Conservation (phyloP, 2,329 filamentous ascomycete species). For the Fusarium transvaalense region DNA sequence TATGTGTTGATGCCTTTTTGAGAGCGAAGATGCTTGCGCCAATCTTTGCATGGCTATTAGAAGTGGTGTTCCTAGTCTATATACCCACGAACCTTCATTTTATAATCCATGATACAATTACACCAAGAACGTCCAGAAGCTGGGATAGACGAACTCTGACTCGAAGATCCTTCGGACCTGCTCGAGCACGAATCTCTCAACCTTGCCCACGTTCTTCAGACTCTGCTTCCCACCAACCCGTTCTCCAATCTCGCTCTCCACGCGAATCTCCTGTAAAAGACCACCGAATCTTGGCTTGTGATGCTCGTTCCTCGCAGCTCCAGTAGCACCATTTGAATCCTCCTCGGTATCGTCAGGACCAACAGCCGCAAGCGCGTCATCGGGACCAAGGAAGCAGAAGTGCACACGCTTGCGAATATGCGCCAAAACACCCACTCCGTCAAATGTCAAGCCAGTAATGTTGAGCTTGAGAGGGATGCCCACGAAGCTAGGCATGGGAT, state of each 20-base stretch:
- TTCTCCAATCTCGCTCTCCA: slow-evolving; percentile 97
- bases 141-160: slow-evolving; percentile 98
- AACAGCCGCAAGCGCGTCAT: slow-evolving; percentile 85
- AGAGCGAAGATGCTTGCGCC: slow-evolving; percentile 28
- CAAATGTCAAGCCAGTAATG: slow-evolving; percentile 94
- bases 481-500: slow-evolving; percentile 98
- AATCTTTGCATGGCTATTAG: slow-evolving; percentile 9
- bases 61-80: slow-evolving; percentile 31
- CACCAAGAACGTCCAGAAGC: slow-evolving; percentile 97
- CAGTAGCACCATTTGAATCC: background rate
- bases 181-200: slow-evolving; percentile 96
- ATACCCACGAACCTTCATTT: slow-evolving; percentile 39
- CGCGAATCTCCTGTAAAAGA: slow-evolving; percentile 89
- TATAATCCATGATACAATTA: slow-evolving; percentile 54
- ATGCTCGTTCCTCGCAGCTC: slow-evolving; percentile 48
- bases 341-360: slow-evolving; percentile 59
- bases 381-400: slow-evolving; percentile 93
- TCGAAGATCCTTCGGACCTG: slow-evolving; percentile 98
- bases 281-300: slow-evolving; percentile 69
- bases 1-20: slow-evolving; percentile 11
- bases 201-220: slow-evolving; percentile 97
- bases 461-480: slow-evolving; percentile 94
- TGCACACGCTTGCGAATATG: slow-evolving; percentile 90
- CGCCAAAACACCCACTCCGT: slow-evolving; percentile 92
- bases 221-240: slow-evolving; percentile 93